Evolutionary conservation across 106 monocot species (phyloP).

Genomic region (Acorus gramineus): DNA sequence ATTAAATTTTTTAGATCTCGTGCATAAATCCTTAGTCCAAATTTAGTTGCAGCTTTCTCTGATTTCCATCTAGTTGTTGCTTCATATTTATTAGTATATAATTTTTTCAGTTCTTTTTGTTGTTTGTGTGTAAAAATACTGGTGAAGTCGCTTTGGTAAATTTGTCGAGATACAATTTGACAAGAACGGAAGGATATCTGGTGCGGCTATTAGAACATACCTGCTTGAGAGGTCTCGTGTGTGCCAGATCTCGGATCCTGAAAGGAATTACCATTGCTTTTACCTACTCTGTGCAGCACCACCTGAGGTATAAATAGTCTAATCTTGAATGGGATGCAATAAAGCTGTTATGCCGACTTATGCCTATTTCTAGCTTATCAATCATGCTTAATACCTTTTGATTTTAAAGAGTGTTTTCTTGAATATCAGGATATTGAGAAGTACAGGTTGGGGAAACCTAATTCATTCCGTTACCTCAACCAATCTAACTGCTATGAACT

Average conservation of each 20-base stretch:
- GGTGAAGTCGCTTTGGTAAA: conserved; percentile 74
- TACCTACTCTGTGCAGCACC: conserved; percentile 55
- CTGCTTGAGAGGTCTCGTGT: conserved; percentile 57
- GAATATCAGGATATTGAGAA: conserved; percentile 40
- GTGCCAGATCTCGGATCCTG: conserved; percentile 70
- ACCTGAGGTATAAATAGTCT: conserved; percentile 25
- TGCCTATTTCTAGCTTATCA: not conserved
- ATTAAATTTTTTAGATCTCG: no score
- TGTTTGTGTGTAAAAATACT: not conserved
- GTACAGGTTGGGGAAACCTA: conserved; percentile 35
- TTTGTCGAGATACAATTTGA: conserved; percentile 76
- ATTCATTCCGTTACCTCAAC: conserved; percentile 54
- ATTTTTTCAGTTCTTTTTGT: no score
- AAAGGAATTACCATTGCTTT: conserved; percentile 62
- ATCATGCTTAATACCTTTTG: no score
- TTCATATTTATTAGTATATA: no score
- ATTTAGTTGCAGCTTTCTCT: no score
- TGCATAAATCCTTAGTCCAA: no score
- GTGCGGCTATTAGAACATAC: conserved; percentile 58
- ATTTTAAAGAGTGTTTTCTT: no score
- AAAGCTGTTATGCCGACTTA: no score
- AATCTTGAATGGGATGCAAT: no score
- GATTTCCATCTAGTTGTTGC: no score
- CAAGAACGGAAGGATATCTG: conserved; percentile 49
- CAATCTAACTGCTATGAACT: conserved; percentile 50